Evolutionary conservation across 164 flowering plant genomes (phyloP).

Genomic region (Stephania yunnanensis): DNA sequence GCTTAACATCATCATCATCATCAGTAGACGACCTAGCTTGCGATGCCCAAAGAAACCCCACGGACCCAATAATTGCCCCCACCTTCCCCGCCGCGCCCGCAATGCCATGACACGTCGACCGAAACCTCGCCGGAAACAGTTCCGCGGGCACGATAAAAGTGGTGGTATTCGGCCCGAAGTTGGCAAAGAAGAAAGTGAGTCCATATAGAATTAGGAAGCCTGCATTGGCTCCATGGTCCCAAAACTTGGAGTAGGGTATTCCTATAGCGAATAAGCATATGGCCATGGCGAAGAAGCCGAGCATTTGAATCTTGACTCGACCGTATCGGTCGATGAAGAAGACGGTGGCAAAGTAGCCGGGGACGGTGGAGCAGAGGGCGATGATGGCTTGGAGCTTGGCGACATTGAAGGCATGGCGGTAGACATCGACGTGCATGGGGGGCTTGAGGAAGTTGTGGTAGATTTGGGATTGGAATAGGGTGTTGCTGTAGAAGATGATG

Average conservation of each 20-base stretch:
- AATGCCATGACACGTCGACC: conserved; percentile 70
- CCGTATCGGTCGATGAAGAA: conserved; percentile 53
- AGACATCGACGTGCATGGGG: conserved; percentile 13
- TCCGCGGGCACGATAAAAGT: conserved; percentile 70
- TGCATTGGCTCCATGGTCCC: conserved; percentile 16
- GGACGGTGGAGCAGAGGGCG: conserved; percentile 46
- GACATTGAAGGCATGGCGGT: conserved; percentile 25
- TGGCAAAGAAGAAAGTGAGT: conserved; percentile 56
- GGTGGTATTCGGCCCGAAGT: conserved; percentile 65
- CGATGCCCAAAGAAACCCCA: conserved; percentile 52
- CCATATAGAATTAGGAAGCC: conserved; percentile 48
- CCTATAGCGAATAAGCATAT: conserved; percentile 31
- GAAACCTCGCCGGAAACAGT: conserved; percentile 60
- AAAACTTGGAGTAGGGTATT: conserved; percentile 25
- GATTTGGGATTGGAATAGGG: conserved; percentile 37
- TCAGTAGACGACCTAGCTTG: conserved; percentile 9
- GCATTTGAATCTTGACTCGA: conserved; percentile 39
- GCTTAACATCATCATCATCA: not conserved
- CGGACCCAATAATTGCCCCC: conserved; percentile 57
- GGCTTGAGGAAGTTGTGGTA: not conserved
- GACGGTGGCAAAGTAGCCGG: conserved; percentile 55
- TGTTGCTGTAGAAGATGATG: conserved; percentile 52
- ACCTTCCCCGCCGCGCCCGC: conserved; percentile 55
- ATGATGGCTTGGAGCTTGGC: conserved; percentile 44
- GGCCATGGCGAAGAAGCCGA: conserved; percentile 51